These are phyloP conservation scores for Trichomonas tenax DNA, from an alignment of 208 protist genomes.

Conservation along the genomic window DNA sequence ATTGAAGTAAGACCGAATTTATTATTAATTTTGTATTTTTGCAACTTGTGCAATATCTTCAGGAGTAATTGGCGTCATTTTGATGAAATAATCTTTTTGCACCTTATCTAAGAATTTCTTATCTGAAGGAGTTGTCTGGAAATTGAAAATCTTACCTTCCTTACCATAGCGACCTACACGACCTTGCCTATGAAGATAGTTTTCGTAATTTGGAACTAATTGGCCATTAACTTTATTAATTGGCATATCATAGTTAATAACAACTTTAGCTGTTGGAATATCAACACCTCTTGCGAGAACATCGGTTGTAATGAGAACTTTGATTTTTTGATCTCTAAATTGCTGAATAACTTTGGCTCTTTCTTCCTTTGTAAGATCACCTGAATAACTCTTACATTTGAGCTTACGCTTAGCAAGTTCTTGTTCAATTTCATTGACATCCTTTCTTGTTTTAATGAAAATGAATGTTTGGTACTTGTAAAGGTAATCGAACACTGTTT, in stretches of 20 bases:
- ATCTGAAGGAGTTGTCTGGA: neutral
- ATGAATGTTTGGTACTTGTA: neutral
- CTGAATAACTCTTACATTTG: constrained; percentile 24
- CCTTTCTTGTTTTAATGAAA: neutral
- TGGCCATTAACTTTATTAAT: constrained; percentile 28
- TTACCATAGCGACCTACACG: constrained; percentile 84
- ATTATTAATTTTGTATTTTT: neutral
- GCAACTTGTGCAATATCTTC: neutral
- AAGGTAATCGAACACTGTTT: neutral
- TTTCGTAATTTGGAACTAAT: neutral
- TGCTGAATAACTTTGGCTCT: constrained; percentile 88
- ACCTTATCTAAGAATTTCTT: neutral
- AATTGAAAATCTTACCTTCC: neutral
- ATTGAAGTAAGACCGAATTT: too few relatives aligned
- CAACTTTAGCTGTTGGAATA: constrained; percentile 80
- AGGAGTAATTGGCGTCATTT: neutral
- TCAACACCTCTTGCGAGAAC: constrained; percentile 61
- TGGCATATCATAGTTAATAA: constrained; percentile 93
- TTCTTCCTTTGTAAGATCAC: constrained; percentile 86
- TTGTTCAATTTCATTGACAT: neutral
- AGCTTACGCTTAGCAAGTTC: neutral
- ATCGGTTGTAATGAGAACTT: constrained; percentile 97
- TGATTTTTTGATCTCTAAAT: constrained; percentile 77
- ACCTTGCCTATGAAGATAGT: constrained; percentile 69
- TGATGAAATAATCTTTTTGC: neutral